Evolutionary conservation across 768 basidiomycete genomes (phyloP).

Genomic region (Mycena galopus): DNA sequence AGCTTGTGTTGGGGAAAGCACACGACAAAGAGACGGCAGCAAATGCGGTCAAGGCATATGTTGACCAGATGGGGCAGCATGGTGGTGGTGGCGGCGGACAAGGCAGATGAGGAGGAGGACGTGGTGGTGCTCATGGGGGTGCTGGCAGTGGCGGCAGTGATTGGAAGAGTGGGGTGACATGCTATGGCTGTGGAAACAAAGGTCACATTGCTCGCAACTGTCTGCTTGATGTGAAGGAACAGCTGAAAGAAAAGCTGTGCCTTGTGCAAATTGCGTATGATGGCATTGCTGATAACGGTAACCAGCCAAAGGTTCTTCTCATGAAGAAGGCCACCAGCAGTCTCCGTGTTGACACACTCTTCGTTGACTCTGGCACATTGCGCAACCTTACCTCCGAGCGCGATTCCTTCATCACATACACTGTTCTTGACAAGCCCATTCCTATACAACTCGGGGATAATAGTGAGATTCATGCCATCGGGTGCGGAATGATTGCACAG

Average conservation of each 20-base stretch:
- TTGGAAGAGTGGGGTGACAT: slow-evolving; percentile 5
- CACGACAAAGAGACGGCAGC: background rate
- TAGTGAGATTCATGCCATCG: no score
- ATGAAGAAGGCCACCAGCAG: slow-evolving; percentile 7
- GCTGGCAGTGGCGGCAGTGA: background rate
- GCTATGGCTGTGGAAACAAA: background rate
- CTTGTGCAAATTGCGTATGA: slow-evolving; percentile 8
- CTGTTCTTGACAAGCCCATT: no score
- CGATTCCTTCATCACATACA: background rate
- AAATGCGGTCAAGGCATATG: background rate
- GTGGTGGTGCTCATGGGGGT: slow-evolving; percentile 39
- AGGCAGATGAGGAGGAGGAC: no score
- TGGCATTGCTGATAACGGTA: background rate
- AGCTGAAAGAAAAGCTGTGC: background rate
- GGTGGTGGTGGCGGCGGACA: slow-evolving; percentile 27
- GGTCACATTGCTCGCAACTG: slow-evolving; percentile 11
- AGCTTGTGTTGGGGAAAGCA: background rate
- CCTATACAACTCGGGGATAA: no score
- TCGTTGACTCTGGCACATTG: slow-evolving; percentile 17
- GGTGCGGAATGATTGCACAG: no score
- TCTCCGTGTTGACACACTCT: slow-evolving; percentile 2
- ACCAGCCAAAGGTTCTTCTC: slow-evolving; percentile 7
- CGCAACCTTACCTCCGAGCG: slow-evolving; percentile 2
- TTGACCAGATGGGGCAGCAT: background rate
- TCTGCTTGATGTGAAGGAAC: background rate